Evolutionary conservation across 371 early-diverging fungal species (phyloP).

Genomic region (Mucor racemosus): DNA sequence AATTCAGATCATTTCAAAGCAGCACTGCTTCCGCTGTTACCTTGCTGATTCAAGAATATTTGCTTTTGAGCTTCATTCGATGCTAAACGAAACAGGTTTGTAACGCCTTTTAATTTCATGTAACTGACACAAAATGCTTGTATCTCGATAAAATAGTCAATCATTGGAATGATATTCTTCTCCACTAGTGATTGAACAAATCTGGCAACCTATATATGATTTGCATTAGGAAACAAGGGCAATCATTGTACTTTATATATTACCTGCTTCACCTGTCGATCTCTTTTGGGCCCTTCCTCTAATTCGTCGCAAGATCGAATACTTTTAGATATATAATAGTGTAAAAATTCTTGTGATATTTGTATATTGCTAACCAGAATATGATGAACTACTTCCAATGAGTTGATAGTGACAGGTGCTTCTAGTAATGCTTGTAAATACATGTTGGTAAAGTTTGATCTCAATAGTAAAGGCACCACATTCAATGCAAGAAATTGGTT

Average conservation of each 20-base stretch:
- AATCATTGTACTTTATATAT: background rate
- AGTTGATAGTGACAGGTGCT: conserved; percentile 36
- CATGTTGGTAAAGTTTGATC: background rate
- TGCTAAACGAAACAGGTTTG: conserved; percentile 36
- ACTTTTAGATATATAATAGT: conserved; percentile 67
- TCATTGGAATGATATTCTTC: conserved; percentile 55
- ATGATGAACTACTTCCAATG: conserved; percentile 71
- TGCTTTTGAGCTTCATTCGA: conserved; percentile 33
- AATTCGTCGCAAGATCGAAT: conserved; percentile 68
- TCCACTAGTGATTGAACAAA: conserved; percentile 71
- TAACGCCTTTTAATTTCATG: conserved; percentile 36
- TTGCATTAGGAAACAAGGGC: background rate
- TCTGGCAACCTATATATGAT: conserved; percentile 60
- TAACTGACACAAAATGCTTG: conserved; percentile 48
- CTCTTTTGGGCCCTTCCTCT: conserved; percentile 57
- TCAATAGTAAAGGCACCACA: conserved; percentile 31
- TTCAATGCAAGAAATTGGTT: conserved; percentile 46
- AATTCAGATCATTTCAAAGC: background rate
- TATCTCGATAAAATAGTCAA: conserved; percentile 69
- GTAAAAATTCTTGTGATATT: conserved; percentile 61
- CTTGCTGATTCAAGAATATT: background rate
- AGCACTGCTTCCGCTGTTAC: background rate
- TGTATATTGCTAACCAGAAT: conserved; percentile 44
- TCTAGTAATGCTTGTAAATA: conserved; percentile 41
- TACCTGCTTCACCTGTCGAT: conserved; percentile 73